Evolutionary conservation across 768 basidiomycete genomes (phyloP), one percentile per base, ranked within the genome.

Genomic region (Tulasnella sp.): DNA sequence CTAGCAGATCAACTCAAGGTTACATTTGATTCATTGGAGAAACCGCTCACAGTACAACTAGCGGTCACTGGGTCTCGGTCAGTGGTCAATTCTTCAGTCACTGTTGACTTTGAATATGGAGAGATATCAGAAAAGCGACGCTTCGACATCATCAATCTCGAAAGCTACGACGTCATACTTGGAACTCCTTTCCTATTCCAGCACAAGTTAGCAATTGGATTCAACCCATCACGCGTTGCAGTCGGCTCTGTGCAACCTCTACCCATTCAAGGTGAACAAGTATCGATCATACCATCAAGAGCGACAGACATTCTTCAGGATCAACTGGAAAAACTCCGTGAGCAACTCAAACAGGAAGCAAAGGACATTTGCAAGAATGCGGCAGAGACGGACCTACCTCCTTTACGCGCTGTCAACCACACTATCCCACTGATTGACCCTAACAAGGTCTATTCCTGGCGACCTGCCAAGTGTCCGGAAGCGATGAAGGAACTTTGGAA

Each of bases 51-150:
- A 0, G 40, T 72, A 0, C 67, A 70, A 13, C 56, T 75, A 0
- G 72, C 71, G 0, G 66, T 69, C 0, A 65, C 68, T 28, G 73
- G 71, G 0, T 73, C 71, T 0, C 42, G 64, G 0, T 62, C 68
- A 0, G 66, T 66, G 44, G 59, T 74, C 0, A 71, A 67, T 44
- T 60, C 28, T 20, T 41, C 58, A 0, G 55, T 62, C 0, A 48
- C 28, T 3, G 67, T 57, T 0, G 7, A 58, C 3, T 31, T 72
- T 3, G 32, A 57, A 7, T 73, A 71, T 55, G 66, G 71, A 52
- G 20, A 37, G 0, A 66, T 73, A 0, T 55, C 61, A 6, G 62
- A 64, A 10, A 41, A 50, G 0, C 32, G 61, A 0, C 53, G 59
- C 1, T 70, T 72, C 42, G 63, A 72, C 53, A 55, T 72, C 0